Percentiles rank a stretch among this genome's conserved stretches.
phyloP scores from a whole-genome alignment of 2,329 filamentous ascomycete genomes.

The Colletotrichum simmondsii region DNA sequence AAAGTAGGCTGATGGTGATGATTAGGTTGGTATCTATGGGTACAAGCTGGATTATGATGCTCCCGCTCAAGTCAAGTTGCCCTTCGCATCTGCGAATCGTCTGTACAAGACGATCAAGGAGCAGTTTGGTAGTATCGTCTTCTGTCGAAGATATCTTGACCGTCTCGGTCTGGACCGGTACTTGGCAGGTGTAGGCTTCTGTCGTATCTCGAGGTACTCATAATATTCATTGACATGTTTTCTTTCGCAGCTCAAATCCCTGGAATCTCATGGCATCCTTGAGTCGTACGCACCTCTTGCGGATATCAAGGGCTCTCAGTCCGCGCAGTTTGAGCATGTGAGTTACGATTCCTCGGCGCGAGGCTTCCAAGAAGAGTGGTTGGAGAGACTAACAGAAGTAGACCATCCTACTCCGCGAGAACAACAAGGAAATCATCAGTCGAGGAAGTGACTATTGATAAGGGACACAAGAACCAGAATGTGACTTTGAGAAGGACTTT shows the following conservation, averaged over 20 bases:
- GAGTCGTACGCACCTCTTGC: slow-evolving; percentile 66
- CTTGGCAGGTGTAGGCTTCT: slow-evolving; percentile 61
- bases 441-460: slow-evolving; percentile 62
- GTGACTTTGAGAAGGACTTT: no score
- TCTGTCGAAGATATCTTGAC: slow-evolving; percentile 71
- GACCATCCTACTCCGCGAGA: slow-evolving; percentile 58
- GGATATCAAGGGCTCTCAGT: slow-evolving; percentile 69
- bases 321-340: slow-evolving; percentile 72
- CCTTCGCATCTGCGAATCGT: slow-evolving; percentile 64
- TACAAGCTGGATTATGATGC: slow-evolving; percentile 57
- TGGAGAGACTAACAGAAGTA: slow-evolving; percentile 35
- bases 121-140: slow-evolving; percentile 71
- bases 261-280: slow-evolving; percentile 67
- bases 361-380: background rate
- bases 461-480: background rate
- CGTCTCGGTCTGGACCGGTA: slow-evolving; percentile 71
- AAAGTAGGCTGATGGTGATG: background rate
- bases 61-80: slow-evolving; percentile 46
- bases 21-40: slow-evolving; percentile 61
- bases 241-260: slow-evolving; percentile 57
- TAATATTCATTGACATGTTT: no score
- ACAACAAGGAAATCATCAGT: slow-evolving; percentile 62
- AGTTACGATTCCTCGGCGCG: background rate
- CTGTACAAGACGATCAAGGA: slow-evolving; percentile 68
- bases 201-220: rapidly evolving